Evolutionary conservation across 2,329 filamentous ascomycete genomes (phyloP).

Genomic region (Colletotrichum kahawae): DNA sequence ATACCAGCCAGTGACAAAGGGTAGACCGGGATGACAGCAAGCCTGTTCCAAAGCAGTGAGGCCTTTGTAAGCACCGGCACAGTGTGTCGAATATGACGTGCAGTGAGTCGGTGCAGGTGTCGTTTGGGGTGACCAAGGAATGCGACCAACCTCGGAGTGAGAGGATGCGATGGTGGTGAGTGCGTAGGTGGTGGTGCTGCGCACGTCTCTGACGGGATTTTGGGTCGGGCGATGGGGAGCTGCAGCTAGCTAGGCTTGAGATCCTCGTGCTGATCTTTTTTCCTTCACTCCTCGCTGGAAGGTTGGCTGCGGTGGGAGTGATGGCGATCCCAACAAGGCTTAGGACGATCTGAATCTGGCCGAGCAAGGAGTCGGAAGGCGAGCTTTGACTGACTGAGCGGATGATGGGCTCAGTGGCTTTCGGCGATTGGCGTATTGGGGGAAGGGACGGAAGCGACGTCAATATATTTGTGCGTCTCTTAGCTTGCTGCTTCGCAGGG

Average conservation of each 20-base stretch:
- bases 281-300: neutral
- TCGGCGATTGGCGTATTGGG: conserved; percentile 3
- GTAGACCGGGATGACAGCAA: neutral
- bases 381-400: neutral
- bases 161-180: neutral
- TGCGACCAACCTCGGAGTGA: neutral
- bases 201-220: neutral
- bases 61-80: conserved; percentile 15
- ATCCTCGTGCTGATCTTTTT: conserved; percentile 5
- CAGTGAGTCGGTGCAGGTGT: neutral
- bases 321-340: conserved; percentile 14
- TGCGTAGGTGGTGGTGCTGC: neutral
- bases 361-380: conserved; percentile 6
- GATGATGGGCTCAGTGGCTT: neutral
- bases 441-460: conserved; percentile 10
- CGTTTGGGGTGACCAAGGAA: neutral
- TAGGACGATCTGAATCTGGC: conserved; percentile 19
- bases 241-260: neutral
- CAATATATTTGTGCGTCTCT: conserved; percentile 19
- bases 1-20: neutral
- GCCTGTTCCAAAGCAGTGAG: conserved; percentile 9
- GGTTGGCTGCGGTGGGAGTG: neutral
- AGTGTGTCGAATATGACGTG: conserved; percentile 18
- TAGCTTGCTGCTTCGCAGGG: conserved; percentile 2
- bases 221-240: neutral